These are phyloP conservation scores for Zizania palustris DNA, from an alignment of 202 grass and related monocot genomes.

Conservation along the genomic window DNA sequence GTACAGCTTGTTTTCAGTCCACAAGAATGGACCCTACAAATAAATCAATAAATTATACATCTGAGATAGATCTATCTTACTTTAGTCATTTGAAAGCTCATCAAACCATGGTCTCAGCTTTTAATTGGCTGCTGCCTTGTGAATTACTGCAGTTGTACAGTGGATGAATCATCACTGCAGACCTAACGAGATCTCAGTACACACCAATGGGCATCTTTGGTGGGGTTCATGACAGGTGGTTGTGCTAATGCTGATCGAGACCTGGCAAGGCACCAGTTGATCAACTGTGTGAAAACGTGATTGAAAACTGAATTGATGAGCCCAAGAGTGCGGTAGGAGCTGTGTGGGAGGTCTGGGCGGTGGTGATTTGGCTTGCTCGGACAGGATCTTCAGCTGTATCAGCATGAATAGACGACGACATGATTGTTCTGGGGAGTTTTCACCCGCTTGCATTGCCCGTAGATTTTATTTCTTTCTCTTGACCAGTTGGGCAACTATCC, in stretches of 20 bases:
- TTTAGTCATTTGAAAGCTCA: conserved; percentile 28
- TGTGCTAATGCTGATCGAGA: not conserved
- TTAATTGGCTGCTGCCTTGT: conserved; percentile 23
- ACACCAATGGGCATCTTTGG: conserved; percentile 42
- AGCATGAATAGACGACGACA: conserved; percentile 26
- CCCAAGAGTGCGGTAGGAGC: not conserved
- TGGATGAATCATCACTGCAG: not conserved
- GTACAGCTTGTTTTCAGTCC: conserved; percentile 13
- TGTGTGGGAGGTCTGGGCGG: conserved; percentile 8
- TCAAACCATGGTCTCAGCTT: not conserved
- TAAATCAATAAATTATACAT: conserved; percentile 7
- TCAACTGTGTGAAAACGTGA: conserved; percentile 41
- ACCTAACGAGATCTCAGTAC: not conserved
- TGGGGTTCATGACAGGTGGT: conserved; percentile 27
- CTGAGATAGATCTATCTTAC: conserved; percentile 27
- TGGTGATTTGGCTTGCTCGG: conserved; percentile 32
- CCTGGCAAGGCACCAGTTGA: not conserved
- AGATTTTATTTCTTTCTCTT: not conserved
- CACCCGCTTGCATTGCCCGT: not conserved
- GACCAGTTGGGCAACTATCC: conserved; percentile 16
- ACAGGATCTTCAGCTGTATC: conserved; percentile 50
- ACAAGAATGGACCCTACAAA: not conserved
- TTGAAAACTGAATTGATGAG: conserved; percentile 16
- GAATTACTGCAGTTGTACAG: conserved; percentile 16
- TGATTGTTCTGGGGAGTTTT: conserved; percentile 44